A percentile compares a stretch with the other conserved stretches of the same genome.
These are phyloP conservation scores for Phytophthora aleatoria DNA, from an alignment of 352 stramenopile genomes.

Conservation along the genomic window DNA sequence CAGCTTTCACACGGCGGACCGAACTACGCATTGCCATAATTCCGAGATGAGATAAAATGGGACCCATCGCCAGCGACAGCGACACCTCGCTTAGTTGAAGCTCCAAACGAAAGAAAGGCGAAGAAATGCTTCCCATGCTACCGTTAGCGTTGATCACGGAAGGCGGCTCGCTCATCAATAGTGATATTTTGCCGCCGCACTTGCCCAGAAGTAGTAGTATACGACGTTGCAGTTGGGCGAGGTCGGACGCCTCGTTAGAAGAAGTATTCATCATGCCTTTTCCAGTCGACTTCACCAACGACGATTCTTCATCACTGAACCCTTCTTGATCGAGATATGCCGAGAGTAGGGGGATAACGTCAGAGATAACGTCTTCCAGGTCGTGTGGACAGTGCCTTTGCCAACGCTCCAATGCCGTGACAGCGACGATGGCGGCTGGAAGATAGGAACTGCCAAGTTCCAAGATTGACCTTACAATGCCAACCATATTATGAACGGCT, in stretches of 20 bases:
- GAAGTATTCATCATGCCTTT: slow-evolving; percentile 12
- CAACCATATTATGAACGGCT: slow-evolving; percentile 30
- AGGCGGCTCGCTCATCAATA: slow-evolving; percentile 49
- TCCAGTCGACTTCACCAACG: slow-evolving; percentile 10
- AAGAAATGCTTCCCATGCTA: slow-evolving; percentile 28
- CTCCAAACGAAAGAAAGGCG: slow-evolving; percentile 43
- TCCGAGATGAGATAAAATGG: slow-evolving; percentile 57
- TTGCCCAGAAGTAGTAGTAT: slow-evolving; percentile 68
- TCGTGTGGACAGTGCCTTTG: slow-evolving; percentile 30
- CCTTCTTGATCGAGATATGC: slow-evolving; percentile 60
- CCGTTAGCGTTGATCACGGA: slow-evolving; percentile 10
- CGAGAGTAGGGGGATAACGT: slow-evolving; percentile 51
- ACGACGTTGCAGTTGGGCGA: slow-evolving; percentile 58
- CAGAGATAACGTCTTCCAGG: slow-evolving; percentile 41
- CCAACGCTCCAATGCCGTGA: slow-evolving; percentile 66
- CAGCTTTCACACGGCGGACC: slow-evolving; percentile 63
- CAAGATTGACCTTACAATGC: slow-evolving; percentile 54
- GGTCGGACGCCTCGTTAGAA: slow-evolving; percentile 29
- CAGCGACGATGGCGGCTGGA: slow-evolving; percentile 58
- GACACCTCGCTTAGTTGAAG: slow-evolving; percentile 51
- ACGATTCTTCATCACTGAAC: slow-evolving; percentile 11
- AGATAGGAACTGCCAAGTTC: slow-evolving; percentile 68
- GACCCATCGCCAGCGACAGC: slow-evolving; percentile 49
- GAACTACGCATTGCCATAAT: slow-evolving; percentile 55
- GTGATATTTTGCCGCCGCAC: slow-evolving; percentile 46